Evolutionary conservation across 2,329 filamentous ascomycete species (phyloP).

Genomic region (Aspergillus versicolor): DNA sequence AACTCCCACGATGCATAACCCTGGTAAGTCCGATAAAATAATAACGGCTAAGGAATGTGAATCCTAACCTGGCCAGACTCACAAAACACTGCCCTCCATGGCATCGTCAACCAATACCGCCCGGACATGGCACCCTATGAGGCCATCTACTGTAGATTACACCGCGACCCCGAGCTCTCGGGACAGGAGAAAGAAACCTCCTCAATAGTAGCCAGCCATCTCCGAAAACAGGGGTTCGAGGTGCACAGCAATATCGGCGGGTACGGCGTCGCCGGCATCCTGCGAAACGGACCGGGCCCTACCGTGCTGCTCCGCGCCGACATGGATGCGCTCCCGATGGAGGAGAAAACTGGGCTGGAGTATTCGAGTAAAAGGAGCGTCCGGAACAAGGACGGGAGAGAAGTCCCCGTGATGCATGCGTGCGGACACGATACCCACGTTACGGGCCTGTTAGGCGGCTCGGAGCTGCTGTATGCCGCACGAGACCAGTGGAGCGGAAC

Average conservation of each 20-base stretch:
- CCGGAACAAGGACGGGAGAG: slow-evolving; percentile 47
- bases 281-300: slow-evolving; percentile 56
- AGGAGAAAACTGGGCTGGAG: slow-evolving; percentile 54
- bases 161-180: slow-evolving; percentile 57
- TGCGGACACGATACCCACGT: slow-evolving; percentile 70
- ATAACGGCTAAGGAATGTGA: too few species aligned
- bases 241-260: slow-evolving; percentile 57
- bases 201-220: slow-evolving; percentile 41
- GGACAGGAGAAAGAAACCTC: slow-evolving; percentile 56
- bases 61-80: not conserved
- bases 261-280: slow-evolving; percentile 56
- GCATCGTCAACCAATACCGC: slow-evolving; percentile 36
- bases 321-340: slow-evolving; percentile 61
- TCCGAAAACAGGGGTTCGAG: slow-evolving; percentile 42
- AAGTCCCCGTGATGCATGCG: slow-evolving; percentile 64
- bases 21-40: not conserved
- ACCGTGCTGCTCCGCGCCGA: slow-evolving; percentile 62
- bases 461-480: slow-evolving; percentile 47
- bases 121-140: slow-evolving; percentile 49
- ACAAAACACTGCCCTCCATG: slow-evolving; percentile 7
- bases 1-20: slow-evolving; percentile 1
- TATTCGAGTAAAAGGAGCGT: slow-evolving; percentile 54
- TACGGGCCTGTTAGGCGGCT: slow-evolving; percentile 56
- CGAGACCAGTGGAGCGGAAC: slow-evolving; percentile 57
- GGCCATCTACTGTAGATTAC: slow-evolving; percentile 56